A percentile compares a stretch with the other conserved stretches of the same genome.
phyloP scores from a whole-genome alignment of 2,329 filamentous ascomycete genomes.

The Cladosporium sp. region DNA sequence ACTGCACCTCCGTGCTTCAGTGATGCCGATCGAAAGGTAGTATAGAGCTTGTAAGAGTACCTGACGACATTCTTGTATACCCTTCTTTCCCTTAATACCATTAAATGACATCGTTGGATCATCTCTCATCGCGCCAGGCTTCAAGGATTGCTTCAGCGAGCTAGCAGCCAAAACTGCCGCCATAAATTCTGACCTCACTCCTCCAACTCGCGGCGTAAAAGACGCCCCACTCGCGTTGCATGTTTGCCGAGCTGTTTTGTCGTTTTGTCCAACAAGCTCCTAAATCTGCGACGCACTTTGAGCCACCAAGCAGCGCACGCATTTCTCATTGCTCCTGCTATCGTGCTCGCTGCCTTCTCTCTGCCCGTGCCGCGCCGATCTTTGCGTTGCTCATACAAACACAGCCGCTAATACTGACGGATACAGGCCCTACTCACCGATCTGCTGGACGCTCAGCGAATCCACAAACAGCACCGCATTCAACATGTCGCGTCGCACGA shows the following conservation, averaged over 20 bases:
- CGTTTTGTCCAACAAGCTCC: not conserved
- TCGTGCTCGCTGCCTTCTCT: not conserved
- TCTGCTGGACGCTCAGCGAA: not conserved
- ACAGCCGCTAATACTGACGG: not conserved
- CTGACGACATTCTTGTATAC: not conserved
- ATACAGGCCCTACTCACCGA: not conserved
- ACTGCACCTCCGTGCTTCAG: not conserved
- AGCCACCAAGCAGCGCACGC: not conserved
- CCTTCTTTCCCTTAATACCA: not conserved
- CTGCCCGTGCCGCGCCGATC: not conserved
- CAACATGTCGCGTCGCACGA: not conserved
- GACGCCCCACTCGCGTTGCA: not conserved
- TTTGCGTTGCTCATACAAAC: not conserved
- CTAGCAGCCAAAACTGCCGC: not conserved
- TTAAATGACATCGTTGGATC: not conserved
- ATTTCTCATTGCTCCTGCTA: not conserved
- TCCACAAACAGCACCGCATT: not conserved
- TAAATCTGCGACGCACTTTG: not conserved
- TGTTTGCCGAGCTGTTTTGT: not conserved
- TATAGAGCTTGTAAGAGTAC: slow-evolving; percentile 5
- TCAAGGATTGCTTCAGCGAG: not conserved
- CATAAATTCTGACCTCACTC: not conserved
- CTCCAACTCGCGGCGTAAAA: not conserved
- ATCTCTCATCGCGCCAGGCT: not conserved
- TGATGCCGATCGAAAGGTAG: not conserved